phyloP scores from a whole-genome alignment of 805 yeast species.

The Metschnikowia similis region DNA sequence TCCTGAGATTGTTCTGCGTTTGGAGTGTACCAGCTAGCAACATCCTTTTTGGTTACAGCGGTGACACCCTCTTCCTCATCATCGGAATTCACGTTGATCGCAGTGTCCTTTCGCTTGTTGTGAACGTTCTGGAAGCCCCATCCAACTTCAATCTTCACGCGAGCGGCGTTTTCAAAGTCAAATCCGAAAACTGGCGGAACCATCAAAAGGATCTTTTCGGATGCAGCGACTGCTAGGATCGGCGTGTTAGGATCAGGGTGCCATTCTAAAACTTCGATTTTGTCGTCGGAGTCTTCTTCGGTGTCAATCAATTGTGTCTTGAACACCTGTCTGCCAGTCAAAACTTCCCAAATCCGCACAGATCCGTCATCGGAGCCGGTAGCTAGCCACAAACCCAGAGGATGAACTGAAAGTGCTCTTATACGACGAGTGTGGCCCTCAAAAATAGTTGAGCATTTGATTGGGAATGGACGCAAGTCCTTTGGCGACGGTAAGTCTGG shows the following conservation, averaged over 20 bases:
- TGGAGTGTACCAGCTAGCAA: constrained; percentile 84
- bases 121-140: constrained; percentile 80
- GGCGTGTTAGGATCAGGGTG: constrained; percentile 74
- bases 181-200: constrained; percentile 92
- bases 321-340: constrained; percentile 92
- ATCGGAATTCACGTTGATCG: constrained; percentile 34
- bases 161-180: constrained; percentile 77
- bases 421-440: constrained; percentile 82
- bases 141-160: constrained; percentile 77
- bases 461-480: constrained; percentile 96
- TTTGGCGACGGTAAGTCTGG: constrained; percentile 97
- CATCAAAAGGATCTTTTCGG: constrained; percentile 69
- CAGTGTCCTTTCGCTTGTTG: constrained; percentile 41
- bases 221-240: constrained; percentile 79
- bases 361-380: constrained; percentile 98
- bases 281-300: constrained; percentile 62
- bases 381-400: constrained; percentile 90
- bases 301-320: constrained; percentile 49
- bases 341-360: constrained; percentile 92
- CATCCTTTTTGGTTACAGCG: constrained; percentile 39
- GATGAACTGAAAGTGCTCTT: constrained; percentile 79
- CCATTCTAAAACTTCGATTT: constrained; percentile 82
- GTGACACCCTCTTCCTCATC: constrained; percentile 23
- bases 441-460: constrained; percentile 76
- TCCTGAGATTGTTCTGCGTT: constrained; percentile 49